These are phyloP conservation scores for Lasiosphaeriaceae sp. DNA, from an alignment of 495 filamentous ascomycete genomes.

Conservation along the genomic window DNA sequence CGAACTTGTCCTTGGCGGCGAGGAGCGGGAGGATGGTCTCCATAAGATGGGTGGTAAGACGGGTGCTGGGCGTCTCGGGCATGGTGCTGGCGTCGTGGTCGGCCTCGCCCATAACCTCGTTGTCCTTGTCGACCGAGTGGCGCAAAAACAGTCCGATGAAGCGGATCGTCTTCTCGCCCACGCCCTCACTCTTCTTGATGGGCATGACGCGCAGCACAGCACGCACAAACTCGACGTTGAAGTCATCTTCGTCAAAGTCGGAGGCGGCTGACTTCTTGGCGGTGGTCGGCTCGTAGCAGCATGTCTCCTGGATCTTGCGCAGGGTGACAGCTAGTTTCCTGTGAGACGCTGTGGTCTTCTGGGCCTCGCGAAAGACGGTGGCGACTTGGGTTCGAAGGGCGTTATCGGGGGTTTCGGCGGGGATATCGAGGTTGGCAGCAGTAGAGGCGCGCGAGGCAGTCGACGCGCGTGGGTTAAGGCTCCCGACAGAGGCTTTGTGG, in stretches of 20 bases:
- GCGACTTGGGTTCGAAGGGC: constrained; percentile 72
- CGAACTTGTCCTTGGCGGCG: constrained; percentile 80
- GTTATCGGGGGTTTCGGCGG: constrained; percentile 67
- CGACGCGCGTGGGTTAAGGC: constrained; percentile 45
- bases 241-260: constrained; percentile 75
- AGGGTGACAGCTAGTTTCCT: constrained; percentile 82
- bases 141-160: constrained; percentile 84
- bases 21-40: constrained; percentile 65
- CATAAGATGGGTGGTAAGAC: constrained; percentile 70
- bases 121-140: constrained; percentile 79
- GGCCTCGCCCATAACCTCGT: constrained; percentile 45
- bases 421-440: constrained; percentile 55
- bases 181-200: constrained; percentile 88
- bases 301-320: constrained; percentile 82
- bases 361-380: constrained; percentile 79
- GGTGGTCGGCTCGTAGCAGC: constrained; percentile 69
- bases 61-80: constrained; percentile 74
- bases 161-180: constrained; percentile 77
- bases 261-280: constrained; percentile 44
- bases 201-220: constrained; percentile 77
- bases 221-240: constrained; percentile 77
- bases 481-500: constrained; percentile 55
- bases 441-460: constrained; percentile 59
- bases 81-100: constrained; percentile 58
- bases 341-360: constrained; percentile 81